Conservation (phyloP, 139 green algal genomes). For the Ulvella scutata region DNA sequence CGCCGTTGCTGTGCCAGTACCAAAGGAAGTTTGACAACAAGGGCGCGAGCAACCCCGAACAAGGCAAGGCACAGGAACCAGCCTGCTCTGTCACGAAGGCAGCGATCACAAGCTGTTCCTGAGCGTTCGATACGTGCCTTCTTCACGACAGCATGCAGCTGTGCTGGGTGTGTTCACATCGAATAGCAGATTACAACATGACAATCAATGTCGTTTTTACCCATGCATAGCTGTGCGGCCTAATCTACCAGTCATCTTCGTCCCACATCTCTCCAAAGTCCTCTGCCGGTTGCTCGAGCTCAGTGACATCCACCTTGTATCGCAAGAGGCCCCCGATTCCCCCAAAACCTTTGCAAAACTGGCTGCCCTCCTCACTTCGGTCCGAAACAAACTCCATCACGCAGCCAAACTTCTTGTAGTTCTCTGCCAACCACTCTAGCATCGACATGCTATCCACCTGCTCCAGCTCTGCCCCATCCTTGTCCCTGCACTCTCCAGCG, state of each 20-base stretch:
- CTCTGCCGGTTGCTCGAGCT: background rate
- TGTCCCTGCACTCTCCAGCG: constrained; percentile 70
- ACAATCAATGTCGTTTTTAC: too few relatives aligned
- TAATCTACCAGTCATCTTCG: constrained; percentile 9
- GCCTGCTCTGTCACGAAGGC: too few relatives aligned
- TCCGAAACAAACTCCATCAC: constrained; percentile 93
- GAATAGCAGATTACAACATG: too few relatives aligned
- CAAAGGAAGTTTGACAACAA: too few relatives aligned
- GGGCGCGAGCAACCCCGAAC: too few relatives aligned
- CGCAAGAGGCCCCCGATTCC: constrained; percentile 86
- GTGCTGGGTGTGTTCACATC: too few relatives aligned
- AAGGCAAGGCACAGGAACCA: too few relatives aligned
- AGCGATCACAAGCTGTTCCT: too few relatives aligned
- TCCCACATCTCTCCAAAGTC: constrained; percentile 11
- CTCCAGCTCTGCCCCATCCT: constrained; percentile 75
- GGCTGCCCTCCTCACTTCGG: constrained; percentile 77
- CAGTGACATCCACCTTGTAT: constrained; percentile 59
- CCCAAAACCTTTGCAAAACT: constrained; percentile 96
- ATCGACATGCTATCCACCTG: constrained; percentile 78
- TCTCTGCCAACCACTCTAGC: constrained; percentile 94
- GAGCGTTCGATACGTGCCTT: too few relatives aligned
- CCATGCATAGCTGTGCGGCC: too few relatives aligned
- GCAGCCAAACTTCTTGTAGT: constrained; percentile 99
- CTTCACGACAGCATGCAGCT: too few relatives aligned
- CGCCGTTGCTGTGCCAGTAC: too few relatives aligned